Percentiles rank a stretch among this genome's conserved stretches.
Evolutionary conservation across 176 grass and related monocot species (phyloP).

Genomic region (Musa schizocarpa): DNA sequence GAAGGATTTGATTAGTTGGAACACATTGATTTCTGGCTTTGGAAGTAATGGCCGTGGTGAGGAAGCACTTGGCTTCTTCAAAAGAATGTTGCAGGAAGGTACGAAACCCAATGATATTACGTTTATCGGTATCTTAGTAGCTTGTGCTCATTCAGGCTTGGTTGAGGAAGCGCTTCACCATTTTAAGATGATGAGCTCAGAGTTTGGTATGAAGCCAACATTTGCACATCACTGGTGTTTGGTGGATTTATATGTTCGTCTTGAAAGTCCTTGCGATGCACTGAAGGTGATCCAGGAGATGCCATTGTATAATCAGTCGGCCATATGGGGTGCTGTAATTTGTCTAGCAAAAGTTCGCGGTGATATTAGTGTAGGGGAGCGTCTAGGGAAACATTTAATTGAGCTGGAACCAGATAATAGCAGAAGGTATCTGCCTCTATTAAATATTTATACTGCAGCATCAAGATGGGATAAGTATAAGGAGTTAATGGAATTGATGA

Average conservation of each 20-base stretch:
- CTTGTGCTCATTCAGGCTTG: conserved; percentile 26
- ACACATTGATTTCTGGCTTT: conserved; percentile 32
- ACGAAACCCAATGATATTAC: conserved; percentile 33
- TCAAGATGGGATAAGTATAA: conserved; percentile 40
- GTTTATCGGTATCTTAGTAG: conserved; percentile 28
- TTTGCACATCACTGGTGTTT: conserved; percentile 45
- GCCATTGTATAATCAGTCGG: conserved; percentile 26
- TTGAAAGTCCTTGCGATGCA: conserved; percentile 14
- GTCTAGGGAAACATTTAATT: conserved; percentile 26
- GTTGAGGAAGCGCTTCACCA: conserved; percentile 31
- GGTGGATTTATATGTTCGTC: conserved; percentile 32
- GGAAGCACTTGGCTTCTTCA: conserved; percentile 24
- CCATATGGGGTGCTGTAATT: conserved; percentile 34
- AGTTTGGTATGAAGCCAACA: conserved; percentile 28
- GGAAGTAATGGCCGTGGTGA: conserved; percentile 13
- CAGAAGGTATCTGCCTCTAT: conserved; percentile 29
- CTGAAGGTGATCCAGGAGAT: conserved; percentile 30
- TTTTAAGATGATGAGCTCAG: conserved; percentile 35
- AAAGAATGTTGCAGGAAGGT: conserved; percentile 25
- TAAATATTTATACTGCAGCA: conserved; percentile 37
- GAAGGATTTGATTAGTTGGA: conserved; percentile 34
- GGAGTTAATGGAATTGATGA: conserved; percentile 28
- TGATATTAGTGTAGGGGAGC: conserved; percentile 32
- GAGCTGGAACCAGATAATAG: conserved; percentile 39
- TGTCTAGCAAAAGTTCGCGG: conserved; percentile 19